Percentiles rank a stretch among this genome's conserved stretches.
phyloP scores from a whole-genome alignment of 73 alveolate species.

The Uronychia setigera region DNA sequence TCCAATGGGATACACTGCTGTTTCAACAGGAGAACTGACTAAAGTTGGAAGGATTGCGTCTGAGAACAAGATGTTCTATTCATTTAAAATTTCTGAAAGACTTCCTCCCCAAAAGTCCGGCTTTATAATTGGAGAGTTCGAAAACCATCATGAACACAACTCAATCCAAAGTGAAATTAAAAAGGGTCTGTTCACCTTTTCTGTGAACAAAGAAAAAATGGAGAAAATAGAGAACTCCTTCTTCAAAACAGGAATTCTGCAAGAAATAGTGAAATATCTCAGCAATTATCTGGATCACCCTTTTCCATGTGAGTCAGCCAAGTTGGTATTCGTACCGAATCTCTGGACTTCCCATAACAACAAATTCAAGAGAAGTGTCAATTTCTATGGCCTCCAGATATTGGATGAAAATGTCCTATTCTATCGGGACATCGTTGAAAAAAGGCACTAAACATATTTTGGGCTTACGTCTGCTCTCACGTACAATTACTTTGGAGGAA shows the following conservation, averaged over 20 bases:
- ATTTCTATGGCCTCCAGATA: slow-evolving; percentile 47
- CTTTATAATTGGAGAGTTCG: slow-evolving; percentile 33
- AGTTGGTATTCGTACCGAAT: slow-evolving; percentile 57
- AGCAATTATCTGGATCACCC: slow-evolving; percentile 4
- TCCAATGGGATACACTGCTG: slow-evolving; percentile 28
- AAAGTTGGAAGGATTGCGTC: not conserved
- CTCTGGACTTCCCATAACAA: slow-evolving; percentile 5
- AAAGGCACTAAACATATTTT: slow-evolving; percentile 28
- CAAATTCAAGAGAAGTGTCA: slow-evolving; percentile 17
- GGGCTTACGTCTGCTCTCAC: slow-evolving; percentile 25
- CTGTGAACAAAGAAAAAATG: slow-evolving; percentile 5
- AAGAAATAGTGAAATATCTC: slow-evolving; percentile 8
- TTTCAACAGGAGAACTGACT: slow-evolving; percentile 21
- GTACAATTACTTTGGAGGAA: slow-evolving; percentile 52
- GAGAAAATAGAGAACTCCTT: slow-evolving; percentile 7
- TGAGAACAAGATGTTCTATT: slow-evolving; percentile 21
- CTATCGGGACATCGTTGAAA: slow-evolving; percentile 39
- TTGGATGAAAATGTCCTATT: slow-evolving; percentile 40
- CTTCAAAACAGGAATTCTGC: slow-evolving; percentile 11
- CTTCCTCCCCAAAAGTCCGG: slow-evolving; percentile 33
- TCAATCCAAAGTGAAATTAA: not conserved
- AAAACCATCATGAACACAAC: not conserved
- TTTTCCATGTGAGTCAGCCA: slow-evolving; percentile 37
- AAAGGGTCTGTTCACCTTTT: slow-evolving; percentile 15
- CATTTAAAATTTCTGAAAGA: slow-evolving; percentile 16